Evolutionary conservation across 1,284 basidiomycete species (phyloP).

Genomic region (Cryptococcus sp.): DNA sequence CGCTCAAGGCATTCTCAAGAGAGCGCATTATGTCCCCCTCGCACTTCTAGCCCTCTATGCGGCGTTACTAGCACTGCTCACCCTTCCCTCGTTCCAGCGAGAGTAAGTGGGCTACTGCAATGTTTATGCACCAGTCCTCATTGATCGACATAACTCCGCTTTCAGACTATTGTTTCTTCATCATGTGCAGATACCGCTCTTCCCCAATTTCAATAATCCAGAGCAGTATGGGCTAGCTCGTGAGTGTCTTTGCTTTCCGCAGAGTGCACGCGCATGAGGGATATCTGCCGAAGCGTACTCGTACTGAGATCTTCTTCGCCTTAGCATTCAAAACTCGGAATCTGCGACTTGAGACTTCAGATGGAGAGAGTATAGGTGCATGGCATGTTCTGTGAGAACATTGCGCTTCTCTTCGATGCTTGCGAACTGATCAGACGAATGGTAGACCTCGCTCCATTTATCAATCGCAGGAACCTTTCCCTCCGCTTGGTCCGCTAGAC

Average conservation of each 20-base stretch:
- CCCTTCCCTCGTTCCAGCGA: conserved; percentile 67
- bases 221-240: conserved; percentile 80
- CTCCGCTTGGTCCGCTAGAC: conserved; percentile 25
- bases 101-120: conserved; percentile 60
- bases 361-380: conserved; percentile 77
- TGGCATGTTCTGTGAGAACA: conserved; percentile 77
- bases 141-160: neutral
- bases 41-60: conserved; percentile 61
- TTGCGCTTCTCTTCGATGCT: conserved; percentile 22
- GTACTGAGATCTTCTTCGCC: neutral
- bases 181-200: conserved; percentile 65
- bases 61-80: conserved; percentile 60
- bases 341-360: conserved; percentile 68
- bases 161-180: conserved; percentile 67
- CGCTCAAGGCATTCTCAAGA: neutral
- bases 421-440: conserved; percentile 1
- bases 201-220: conserved; percentile 65
- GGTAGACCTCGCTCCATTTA: conserved; percentile 36
- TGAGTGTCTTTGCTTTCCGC: conserved; percentile 54
- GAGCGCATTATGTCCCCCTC: conserved; percentile 16
- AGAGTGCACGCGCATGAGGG: neutral
- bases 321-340: conserved; percentile 78
- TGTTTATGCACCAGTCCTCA: neutral
- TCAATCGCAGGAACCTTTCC: conserved; percentile 18
- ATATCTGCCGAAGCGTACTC: neutral